Evolutionary conservation across 257 asterid species (phyloP).

Genomic region (Gentiana dahurica): DNA sequence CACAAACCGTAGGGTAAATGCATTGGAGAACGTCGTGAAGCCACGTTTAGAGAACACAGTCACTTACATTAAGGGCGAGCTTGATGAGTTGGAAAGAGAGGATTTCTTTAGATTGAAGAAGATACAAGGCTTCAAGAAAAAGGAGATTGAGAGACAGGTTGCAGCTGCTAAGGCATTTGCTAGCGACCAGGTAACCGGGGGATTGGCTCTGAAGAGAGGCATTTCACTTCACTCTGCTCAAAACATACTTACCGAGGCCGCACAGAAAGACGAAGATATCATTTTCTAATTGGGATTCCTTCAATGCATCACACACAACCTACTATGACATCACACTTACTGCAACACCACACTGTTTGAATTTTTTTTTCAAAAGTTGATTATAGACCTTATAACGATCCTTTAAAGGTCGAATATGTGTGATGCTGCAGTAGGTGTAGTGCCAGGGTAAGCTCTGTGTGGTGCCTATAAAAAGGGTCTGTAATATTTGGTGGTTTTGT

Average conservation of each 20-base stretch:
- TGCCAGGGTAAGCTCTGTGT: too few relatives aligned
- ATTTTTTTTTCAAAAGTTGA: too few relatives aligned
- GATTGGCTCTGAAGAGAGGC: conserved; percentile 25
- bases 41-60: conserved; percentile 42
- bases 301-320: too few relatives aligned
- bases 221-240: conserved; percentile 19
- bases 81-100: conserved; percentile 43
- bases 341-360: too few relatives aligned
- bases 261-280: conserved; percentile 31
- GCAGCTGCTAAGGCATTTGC: conserved; percentile 29
- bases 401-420: too few relatives aligned
- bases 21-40: conserved; percentile 39
- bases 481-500: too few relatives aligned
- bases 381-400: too few relatives aligned
- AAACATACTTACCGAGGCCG: conserved; percentile 15
- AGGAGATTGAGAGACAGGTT: conserved; percentile 26
- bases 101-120: conserved; percentile 45
- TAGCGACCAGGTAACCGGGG: conserved; percentile 21
- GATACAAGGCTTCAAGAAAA: conserved; percentile 40
- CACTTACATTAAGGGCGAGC: conserved; percentile 37
- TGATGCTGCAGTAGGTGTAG: too few relatives aligned
- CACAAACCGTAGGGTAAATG: conserved; percentile 45
- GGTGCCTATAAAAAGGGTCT: too few relatives aligned
- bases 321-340: too few relatives aligned
- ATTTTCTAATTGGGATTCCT: too few relatives aligned